These are phyloP conservation scores for Pythium sukuiense DNA, from an alignment of 352 stramenopile species.

Conservation along the genomic window DNA sequence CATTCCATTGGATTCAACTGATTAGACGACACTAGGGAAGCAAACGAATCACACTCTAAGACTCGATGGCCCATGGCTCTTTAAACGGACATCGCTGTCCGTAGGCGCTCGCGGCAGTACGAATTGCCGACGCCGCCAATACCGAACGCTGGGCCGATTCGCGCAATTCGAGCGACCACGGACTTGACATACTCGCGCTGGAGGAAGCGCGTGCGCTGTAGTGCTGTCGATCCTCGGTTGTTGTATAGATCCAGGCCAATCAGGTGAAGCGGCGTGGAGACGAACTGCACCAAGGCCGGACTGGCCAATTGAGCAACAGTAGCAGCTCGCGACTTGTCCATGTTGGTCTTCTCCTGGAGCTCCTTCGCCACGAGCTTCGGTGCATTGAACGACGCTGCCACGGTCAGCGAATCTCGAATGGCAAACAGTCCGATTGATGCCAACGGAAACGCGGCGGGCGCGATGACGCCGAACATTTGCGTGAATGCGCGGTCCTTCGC, in stretches of 20 bases:
- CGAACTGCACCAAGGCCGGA: slow-evolving; percentile 81
- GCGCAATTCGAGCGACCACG: slow-evolving; percentile 74
- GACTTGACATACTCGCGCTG: slow-evolving; percentile 86
- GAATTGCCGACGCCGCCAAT: slow-evolving; percentile 88
- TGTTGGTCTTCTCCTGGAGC: slow-evolving; percentile 48
- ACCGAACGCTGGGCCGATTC: slow-evolving; percentile 89
- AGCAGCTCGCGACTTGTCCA: slow-evolving; percentile 51
- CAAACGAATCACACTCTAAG: neutral
- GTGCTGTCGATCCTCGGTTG: slow-evolving; percentile 37
- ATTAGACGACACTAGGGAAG: neutral
- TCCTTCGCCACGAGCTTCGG: slow-evolving; percentile 66
- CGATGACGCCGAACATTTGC: slow-evolving; percentile 89
- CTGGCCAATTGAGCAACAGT: slow-evolving; percentile 81
- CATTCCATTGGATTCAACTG: slow-evolving; percentile 14
- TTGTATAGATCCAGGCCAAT: slow-evolving; percentile 91
- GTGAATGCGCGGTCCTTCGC: slow-evolving; percentile 91
- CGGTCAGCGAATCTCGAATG: slow-evolving; percentile 83
- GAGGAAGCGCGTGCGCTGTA: slow-evolving; percentile 58
- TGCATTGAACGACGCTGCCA: slow-evolving; percentile 87
- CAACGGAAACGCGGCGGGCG: slow-evolving; percentile 71
- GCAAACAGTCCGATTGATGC: slow-evolving; percentile 86
- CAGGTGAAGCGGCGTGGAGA: slow-evolving; percentile 89
- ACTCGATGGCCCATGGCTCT: neutral
- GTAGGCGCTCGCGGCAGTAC: slow-evolving; percentile 56
- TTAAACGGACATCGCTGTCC: slow-evolving; percentile 35